phyloP scores from a whole-genome alignment of 371 early-diverging fungal species.

The Mucor racemosus region DNA sequence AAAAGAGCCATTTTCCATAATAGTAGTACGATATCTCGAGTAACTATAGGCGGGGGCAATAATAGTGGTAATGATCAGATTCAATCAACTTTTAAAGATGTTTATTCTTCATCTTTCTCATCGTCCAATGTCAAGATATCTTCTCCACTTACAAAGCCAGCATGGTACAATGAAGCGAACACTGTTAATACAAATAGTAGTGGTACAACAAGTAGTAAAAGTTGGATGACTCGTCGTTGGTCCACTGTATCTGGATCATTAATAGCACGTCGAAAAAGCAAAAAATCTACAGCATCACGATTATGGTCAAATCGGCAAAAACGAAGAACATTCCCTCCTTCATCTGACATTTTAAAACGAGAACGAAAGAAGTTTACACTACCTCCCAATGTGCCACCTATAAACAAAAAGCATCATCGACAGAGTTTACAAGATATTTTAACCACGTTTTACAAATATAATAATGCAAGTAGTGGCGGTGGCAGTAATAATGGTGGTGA shows the following conservation, averaged over 20 bases:
- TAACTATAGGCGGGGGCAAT: not conserved
- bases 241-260: slow-evolving; percentile 22
- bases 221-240: slow-evolving; percentile 26
- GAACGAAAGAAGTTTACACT: slow-evolving; percentile 11
- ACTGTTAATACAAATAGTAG: not conserved
- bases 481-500: not conserved
- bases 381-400: not conserved
- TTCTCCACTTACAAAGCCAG: slow-evolving; percentile 7
- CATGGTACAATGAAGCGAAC: not conserved
- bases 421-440: slow-evolving; percentile 19
- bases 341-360: slow-evolving; percentile 3
- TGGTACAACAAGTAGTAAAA: slow-evolving; percentile 6
- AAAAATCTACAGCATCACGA: slow-evolving; percentile 7
- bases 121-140: slow-evolving; percentile 17
- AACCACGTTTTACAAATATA: slow-evolving; percentile 6
- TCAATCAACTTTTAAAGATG: not conserved
- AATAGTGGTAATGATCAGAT: not conserved
- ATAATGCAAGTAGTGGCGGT: not conserved
- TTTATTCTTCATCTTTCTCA: slow-evolving; percentile 9
- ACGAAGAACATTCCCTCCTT: slow-evolving; percentile 27
- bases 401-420: slow-evolving; percentile 3
- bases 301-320: slow-evolving; percentile 25
- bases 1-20: slow-evolving; percentile 3
- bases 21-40: slow-evolving; percentile 1
- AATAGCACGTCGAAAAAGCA: not conserved